A percentile compares a stretch with the other conserved stretches of the same genome.
Evolutionary conservation across 139 green algal species (phyloP).

Genomic region (Raphidocelis subcapitata): DNA sequence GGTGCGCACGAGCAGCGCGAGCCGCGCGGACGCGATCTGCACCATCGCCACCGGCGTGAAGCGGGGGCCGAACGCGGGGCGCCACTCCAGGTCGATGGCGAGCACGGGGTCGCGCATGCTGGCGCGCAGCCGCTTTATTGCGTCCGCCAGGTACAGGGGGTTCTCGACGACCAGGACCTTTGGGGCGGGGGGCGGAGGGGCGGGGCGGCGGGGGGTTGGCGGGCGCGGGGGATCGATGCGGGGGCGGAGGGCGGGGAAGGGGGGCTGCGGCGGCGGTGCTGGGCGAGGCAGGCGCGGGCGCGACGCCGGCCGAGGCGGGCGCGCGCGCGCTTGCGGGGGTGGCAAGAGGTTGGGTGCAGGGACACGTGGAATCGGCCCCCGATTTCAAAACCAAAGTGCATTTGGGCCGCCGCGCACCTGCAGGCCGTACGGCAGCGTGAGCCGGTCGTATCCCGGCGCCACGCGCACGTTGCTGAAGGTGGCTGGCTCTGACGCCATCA

Average conservation of each 20-base stretch:
- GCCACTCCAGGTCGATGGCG: slow-evolving; percentile 65
- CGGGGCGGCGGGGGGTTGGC: neutral
- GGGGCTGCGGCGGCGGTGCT: too few species aligned
- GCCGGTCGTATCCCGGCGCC: slow-evolving; percentile 36
- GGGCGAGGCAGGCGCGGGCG: too few species aligned
- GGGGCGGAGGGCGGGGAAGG: neutral
- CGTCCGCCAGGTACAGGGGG: slow-evolving; percentile 15
- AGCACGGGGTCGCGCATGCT: slow-evolving; percentile 49
- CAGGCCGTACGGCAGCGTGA: slow-evolving; percentile 6
- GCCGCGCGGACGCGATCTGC: slow-evolving; percentile 10
- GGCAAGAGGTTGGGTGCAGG: too few species aligned
- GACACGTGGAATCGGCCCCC: too few species aligned
- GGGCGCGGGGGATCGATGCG: neutral
- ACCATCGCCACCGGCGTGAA: slow-evolving; percentile 25
- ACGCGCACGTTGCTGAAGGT: slow-evolving; percentile 6
- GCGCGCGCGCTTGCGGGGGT: too few species aligned
- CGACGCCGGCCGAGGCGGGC: neutral
- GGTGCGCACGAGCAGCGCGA: slow-evolving; percentile 33
- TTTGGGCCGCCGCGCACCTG: slow-evolving; percentile 3
- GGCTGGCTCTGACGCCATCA: slow-evolving; percentile 18
- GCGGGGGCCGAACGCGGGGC: slow-evolving; percentile 31
- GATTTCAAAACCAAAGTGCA: too few species aligned
- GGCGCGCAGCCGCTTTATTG: slow-evolving; percentile 28
- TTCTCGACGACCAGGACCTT: slow-evolving; percentile 52
- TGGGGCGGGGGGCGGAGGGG: neutral